Percentiles rank a stretch among this genome's conserved stretches.
phyloP scores from a whole-genome alignment of 306 rosid genomes.

The Medicago lupulina region DNA sequence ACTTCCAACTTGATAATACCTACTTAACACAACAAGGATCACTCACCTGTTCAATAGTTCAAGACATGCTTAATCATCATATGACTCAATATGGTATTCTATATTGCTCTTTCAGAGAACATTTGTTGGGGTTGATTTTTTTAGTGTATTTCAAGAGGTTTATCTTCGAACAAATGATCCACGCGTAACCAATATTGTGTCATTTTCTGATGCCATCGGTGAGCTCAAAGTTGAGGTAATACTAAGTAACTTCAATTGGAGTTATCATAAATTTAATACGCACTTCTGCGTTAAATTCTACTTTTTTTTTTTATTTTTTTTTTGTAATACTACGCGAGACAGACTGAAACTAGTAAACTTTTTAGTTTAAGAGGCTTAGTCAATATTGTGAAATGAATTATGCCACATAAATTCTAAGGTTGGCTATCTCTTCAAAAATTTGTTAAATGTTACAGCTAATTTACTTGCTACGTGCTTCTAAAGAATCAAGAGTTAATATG shows the following conservation, averaged over 20 bases:
- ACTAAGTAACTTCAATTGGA: slow-evolving; percentile 31
- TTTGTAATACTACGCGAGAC: slow-evolving; percentile 2
- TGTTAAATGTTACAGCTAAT: not conserved
- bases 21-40: slow-evolving; percentile 17
- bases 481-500: slow-evolving; percentile 8
- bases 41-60: slow-evolving; percentile 31
- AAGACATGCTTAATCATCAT: slow-evolving; percentile 35
- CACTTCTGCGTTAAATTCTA: slow-evolving; percentile 28
- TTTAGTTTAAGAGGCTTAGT: slow-evolving; percentile 21
- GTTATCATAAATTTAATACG: slow-evolving; percentile 33
- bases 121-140: slow-evolving; percentile 92
- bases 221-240: slow-evolving; percentile 98
- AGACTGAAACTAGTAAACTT: not conserved
- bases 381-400: slow-evolving; percentile 1
- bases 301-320: not conserved
- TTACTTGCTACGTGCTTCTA: slow-evolving; percentile 10
- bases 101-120: slow-evolving; percentile 71
- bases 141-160: slow-evolving; percentile 91
- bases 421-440: not conserved
- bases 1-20: slow-evolving; percentile 21
- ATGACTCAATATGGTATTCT: slow-evolving; percentile 40
- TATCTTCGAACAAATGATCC: slow-evolving; percentile 82
- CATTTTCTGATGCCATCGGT: slow-evolving; percentile 90
- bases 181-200: slow-evolving; percentile 79
- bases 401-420: slow-evolving; percentile 13